phyloP scores from a whole-genome alignment of 768 basidiomycete genomes.

The Trametes coccinea region DNA sequence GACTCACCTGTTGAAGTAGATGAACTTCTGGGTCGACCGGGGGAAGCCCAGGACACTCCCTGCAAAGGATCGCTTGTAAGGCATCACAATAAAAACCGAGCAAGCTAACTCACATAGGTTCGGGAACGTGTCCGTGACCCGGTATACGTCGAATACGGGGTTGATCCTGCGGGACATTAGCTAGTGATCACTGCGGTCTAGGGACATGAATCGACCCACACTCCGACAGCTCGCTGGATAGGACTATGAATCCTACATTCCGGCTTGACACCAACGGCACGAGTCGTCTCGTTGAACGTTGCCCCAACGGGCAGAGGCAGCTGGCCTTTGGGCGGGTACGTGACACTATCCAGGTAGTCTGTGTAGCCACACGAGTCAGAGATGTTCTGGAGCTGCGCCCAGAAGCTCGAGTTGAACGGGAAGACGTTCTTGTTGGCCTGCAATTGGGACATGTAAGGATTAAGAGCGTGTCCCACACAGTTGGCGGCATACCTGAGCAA shows the following conservation, averaged over 20 bases:
- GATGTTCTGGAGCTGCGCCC: conserved; percentile 43
- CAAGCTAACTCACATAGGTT: conserved; percentile 26
- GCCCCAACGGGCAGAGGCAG: conserved; percentile 38
- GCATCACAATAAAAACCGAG: background rate
- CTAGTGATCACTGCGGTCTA: background rate
- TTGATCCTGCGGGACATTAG: conserved; percentile 43
- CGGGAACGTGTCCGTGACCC: conserved; percentile 53
- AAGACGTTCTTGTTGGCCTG: conserved; percentile 59
- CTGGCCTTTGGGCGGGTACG: conserved; percentile 37
- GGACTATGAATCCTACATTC: conserved; percentile 49
- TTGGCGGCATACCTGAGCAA: conserved; percentile 44
- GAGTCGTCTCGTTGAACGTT: conserved; percentile 27
- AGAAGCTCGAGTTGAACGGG: conserved; percentile 56
- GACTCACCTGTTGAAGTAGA: conserved; percentile 51
- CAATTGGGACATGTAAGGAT: background rate
- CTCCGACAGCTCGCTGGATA: conserved; percentile 49
- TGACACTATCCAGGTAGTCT: conserved; percentile 36
- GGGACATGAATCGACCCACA: conserved; percentile 35
- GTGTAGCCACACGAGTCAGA: conserved; percentile 38
- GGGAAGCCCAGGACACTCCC: conserved; percentile 86
- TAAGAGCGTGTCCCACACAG: background rate
- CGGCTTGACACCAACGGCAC: conserved; percentile 32
- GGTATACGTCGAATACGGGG: conserved; percentile 57
- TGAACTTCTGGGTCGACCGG: conserved; percentile 51
- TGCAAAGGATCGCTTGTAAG: no score